Conservation (phyloP, 139 green algal genomes). For the Picochlorum sp. region DNA sequence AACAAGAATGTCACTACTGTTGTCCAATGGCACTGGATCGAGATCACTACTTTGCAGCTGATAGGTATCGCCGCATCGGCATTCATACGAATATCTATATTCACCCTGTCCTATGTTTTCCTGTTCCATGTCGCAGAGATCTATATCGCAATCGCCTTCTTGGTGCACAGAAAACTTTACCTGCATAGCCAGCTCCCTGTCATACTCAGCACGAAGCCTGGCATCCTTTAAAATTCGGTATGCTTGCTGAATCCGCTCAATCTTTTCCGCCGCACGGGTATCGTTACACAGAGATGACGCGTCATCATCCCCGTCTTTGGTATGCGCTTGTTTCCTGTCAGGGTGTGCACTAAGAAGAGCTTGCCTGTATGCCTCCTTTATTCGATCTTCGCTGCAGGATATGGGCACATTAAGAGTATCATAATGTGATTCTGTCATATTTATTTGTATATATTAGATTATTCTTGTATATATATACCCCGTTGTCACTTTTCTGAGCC, state of each 20-base stretch:
- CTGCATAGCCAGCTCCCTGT: background rate
- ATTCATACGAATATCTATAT: background rate
- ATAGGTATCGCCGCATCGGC: background rate
- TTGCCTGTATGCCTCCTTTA: too few relatives aligned
- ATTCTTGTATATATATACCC: too few relatives aligned
- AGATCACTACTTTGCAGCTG: too few relatives aligned
- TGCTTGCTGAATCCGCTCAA: slow-evolving; percentile 1
- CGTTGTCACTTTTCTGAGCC: too few relatives aligned
- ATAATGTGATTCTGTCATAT: too few relatives aligned
- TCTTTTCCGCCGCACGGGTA: background rate
- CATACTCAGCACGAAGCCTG: background rate
- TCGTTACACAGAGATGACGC: background rate
- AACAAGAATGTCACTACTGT: background rate
- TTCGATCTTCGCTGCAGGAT: too few relatives aligned
- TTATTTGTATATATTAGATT: too few relatives aligned
- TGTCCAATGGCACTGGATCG: too few relatives aligned
- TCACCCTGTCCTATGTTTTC: background rate
- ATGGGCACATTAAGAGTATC: too few relatives aligned
- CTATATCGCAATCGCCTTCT: background rate
- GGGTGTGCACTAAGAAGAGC: slow-evolving; percentile 75
- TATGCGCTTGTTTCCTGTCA: slow-evolving; percentile 39
- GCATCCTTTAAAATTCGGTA: background rate
- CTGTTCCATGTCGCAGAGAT: too few relatives aligned
- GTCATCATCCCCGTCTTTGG: background rate
- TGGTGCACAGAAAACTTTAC: background rate